phyloP scores from a whole-genome alignment of 2,329 filamentous ascomycete genomes.

The Triangularia setosa region DNA sequence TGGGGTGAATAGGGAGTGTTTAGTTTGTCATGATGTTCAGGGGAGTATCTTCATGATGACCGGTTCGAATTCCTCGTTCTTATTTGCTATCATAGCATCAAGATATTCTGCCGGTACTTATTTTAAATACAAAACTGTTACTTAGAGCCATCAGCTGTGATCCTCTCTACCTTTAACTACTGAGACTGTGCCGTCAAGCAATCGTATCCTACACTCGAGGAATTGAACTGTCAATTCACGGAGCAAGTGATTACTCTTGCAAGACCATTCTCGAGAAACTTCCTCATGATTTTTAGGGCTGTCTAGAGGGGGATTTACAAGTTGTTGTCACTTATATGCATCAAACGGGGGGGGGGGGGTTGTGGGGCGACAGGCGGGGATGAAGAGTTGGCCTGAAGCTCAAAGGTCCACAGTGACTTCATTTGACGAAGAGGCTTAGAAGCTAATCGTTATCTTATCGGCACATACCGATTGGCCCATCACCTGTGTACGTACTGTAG shows the following conservation, averaged over 20 bases:
- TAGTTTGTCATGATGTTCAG: not conserved
- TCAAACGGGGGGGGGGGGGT: not conserved
- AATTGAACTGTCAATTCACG: no score
- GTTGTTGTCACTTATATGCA: not conserved
- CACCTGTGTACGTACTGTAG: not conserved
- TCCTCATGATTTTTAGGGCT: not conserved
- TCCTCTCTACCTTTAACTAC: not conserved
- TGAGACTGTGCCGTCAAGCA: not conserved
- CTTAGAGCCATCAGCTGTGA: not conserved
- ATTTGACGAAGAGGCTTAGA: not conserved
- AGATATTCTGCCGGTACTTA: not conserved
- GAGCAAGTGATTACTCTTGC: no score
- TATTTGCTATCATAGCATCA: not conserved
- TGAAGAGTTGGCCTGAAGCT: not conserved
- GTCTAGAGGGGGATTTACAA: not conserved
- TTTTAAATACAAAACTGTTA: not conserved
- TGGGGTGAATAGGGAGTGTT: not conserved
- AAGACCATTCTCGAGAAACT: not conserved
- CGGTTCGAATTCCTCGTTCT: not conserved
- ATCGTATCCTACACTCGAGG: no score
- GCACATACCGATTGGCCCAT: not conserved
- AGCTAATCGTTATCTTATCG: not conserved
- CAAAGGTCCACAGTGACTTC: not conserved
- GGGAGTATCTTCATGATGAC: not conserved
- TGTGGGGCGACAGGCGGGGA: not conserved